Percentiles rank a stretch among this genome's conserved stretches.
phyloP scores from a whole-genome alignment of 2,329 filamentous ascomycete species.

The Xylariaceae sp. region DNA sequence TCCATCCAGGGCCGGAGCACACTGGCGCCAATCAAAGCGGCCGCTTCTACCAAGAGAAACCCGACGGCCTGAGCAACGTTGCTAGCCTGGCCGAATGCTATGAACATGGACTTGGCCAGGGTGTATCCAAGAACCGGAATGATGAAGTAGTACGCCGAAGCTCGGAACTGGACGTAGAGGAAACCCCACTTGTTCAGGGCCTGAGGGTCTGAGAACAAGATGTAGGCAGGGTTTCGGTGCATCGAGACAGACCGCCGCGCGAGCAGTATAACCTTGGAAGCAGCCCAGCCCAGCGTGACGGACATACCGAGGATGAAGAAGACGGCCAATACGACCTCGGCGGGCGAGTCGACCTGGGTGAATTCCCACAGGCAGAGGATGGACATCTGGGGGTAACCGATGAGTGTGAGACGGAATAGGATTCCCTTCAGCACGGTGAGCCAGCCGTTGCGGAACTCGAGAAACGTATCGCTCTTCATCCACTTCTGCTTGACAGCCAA shows the following conservation, averaged over 20 bases:
- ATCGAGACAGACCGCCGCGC: slow-evolving; percentile 73
- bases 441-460: slow-evolving; percentile 84
- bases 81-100: slow-evolving; percentile 63
- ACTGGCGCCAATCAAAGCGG: slow-evolving; percentile 61
- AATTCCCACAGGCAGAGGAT: slow-evolving; percentile 83
- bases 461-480: slow-evolving; percentile 74
- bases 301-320: slow-evolving; percentile 75
- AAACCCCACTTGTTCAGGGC: slow-evolving; percentile 90
- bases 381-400: slow-evolving; percentile 79
- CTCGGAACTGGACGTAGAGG: slow-evolving; percentile 83
- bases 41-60: slow-evolving; percentile 67
- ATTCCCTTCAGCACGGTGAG: slow-evolving; percentile 79
- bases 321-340: slow-evolving; percentile 69
- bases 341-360: slow-evolving; percentile 67
- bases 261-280: slow-evolving; percentile 73
- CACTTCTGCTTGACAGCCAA: slow-evolving; percentile 59
- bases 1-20: slow-evolving; percentile 88
- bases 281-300: slow-evolving; percentile 66
- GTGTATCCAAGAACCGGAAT: slow-evolving; percentile 66
- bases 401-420: slow-evolving; percentile 72
- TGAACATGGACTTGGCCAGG: slow-evolving; percentile 72
- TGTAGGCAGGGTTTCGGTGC: slow-evolving; percentile 88
- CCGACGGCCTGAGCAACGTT: slow-evolving; percentile 67
- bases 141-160: slow-evolving; percentile 83
- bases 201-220: slow-evolving; percentile 78